Base-by-base conservation (phyloP, 768 basidiomycete genomes). In the Russula foetens region DNA sequence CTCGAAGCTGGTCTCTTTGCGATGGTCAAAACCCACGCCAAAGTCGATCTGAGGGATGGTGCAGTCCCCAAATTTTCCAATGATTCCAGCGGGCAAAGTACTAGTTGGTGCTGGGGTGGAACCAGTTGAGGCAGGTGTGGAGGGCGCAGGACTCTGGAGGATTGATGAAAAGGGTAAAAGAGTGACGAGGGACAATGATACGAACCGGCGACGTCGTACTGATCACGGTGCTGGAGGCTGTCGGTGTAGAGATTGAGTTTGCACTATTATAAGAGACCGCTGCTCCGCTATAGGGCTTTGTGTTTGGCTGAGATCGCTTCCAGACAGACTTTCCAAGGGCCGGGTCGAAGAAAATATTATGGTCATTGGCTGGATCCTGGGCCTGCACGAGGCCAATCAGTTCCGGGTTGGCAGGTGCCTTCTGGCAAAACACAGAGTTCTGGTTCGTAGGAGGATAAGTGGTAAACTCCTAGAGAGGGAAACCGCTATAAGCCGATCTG, bases 31-130 rank as follows among this genome's bases (percentile, higher is more conserved):
- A 17, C 81, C 81, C n/a, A 64, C 69, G 41, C 72, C 82, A 63
- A 84, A 85, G 56, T 78, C 74, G 51, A 85, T 81, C 68, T 81
- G 70, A 19, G 82, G 82, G 35, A 78, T 73, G 4, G 79, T 72
- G 73, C 83, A 84, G 24, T 69, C 74, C 38, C 83, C 83, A 61
- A 85, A 84, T 72, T 82, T 60, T 50, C 70, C 71, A 53, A 71
- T 28, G 12, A 31, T 54, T 54, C 26, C 26, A 11, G 28, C 9
- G 15, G 2, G 11, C 3, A 19, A 12, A 33, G 29, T 11, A 8
- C 6, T 17, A 29, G 48, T 33, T 12, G 29, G 31, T 9, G 48
- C 14, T 12, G 29, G 26, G 6, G 12, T 21, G n/a, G 31, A 35
- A 15, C 38, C 15, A 14, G 23, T 7, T 39, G 51, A 8, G 6